Evolutionary conservation across 2,329 filamentous ascomycete genomes (phyloP).

Genomic region (Didymellaceae sp.): DNA sequence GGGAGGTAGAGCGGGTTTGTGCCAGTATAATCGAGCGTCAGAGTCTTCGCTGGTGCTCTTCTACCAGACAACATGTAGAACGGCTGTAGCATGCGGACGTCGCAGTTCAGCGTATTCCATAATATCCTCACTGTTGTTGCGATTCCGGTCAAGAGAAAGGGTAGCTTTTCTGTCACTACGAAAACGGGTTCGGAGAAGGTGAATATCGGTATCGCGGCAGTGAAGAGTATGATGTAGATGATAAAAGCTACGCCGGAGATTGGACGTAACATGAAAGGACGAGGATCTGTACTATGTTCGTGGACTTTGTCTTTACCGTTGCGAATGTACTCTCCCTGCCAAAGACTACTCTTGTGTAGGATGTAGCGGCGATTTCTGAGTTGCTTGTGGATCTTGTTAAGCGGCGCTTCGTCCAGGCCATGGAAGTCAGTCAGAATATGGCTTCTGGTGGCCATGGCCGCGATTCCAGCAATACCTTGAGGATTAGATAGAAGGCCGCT

Average conservation of each 20-base stretch:
- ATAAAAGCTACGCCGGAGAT: constrained; percentile 68
- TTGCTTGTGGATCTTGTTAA: constrained; percentile 70
- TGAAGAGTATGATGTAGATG: constrained; percentile 62
- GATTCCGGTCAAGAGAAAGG: constrained; percentile 70
- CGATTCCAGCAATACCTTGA: constrained; percentile 74
- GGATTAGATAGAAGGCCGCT: constrained; percentile 73
- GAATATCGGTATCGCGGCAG: constrained; percentile 65
- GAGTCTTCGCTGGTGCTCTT: constrained; percentile 68
- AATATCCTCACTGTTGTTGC: constrained; percentile 71
- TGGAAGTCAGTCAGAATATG: constrained; percentile 78
- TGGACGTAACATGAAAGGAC: constrained; percentile 71
- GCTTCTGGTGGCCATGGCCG: constrained; percentile 74
- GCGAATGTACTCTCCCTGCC: constrained; percentile 64
- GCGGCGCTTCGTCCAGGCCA: constrained; percentile 71
- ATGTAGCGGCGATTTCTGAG: constrained; percentile 72
- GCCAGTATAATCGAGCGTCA: constrained; percentile 76
- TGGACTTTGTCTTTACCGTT: constrained; percentile 59
- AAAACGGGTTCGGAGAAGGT: constrained; percentile 64
- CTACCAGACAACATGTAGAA: constrained; percentile 73
- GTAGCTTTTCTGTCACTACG: constrained; percentile 65
- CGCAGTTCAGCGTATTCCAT: constrained; percentile 73
- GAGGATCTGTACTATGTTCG: constrained; percentile 57
- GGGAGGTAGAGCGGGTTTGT: constrained; percentile 72
- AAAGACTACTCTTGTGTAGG: constrained; percentile 72
- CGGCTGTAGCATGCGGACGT: constrained; percentile 75